Base-by-base conservation (phyloP, 2,329 filamentous ascomycete genomes). In the Cadophora sp. region DNA sequence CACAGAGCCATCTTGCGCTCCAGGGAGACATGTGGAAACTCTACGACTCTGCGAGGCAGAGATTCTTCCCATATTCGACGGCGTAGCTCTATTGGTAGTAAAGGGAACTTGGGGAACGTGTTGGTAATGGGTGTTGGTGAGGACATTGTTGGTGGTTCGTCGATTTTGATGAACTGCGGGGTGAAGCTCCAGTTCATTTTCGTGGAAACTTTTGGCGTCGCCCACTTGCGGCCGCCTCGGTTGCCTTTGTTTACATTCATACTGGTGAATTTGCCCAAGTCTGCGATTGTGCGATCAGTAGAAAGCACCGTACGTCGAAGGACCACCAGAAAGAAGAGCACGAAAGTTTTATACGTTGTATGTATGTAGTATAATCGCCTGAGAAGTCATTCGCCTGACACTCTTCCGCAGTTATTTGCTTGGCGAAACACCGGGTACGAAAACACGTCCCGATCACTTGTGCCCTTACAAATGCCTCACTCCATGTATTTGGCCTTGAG, bases 11-110 rank as follows among this genome's bases (percentile, higher is more conserved):
- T 50, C 27, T 50, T 48, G 26, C 19, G 4, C 27, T 48, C 40
- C 8, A 62, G 12, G 7, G 59, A 29, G 16, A 62, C 27, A n/a
- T 62, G 59, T 22, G 59, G 59, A n/a, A 62, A 62, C n/a, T 62
- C 59, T 7, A 62, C 59, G 43, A 50, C 27, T 31, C 37, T 40
- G 19, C 24, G 58, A 22, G 34, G 24, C 2, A 61, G 37, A n/a
- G 58, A 43, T 19, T 27, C 58, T 19, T 61, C 58, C 58, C 58
- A 29, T 29, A 61, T 61, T 29, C 40, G 24, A 27, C 58, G 37
- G 16, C 59, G 26, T 37, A 62, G 59, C 59, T 62, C 59, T 12
- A 24, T 48, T 1, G 59, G 59, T 5, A 62, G 59, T 16, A 48
- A 26, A 27, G 37, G 29, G 24, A 31, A 48, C 19, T 62, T 48